A percentile compares a stretch with the other conserved stretches of the same genome.
Evolutionary conservation across 202 grass and related monocot genomes (phyloP).

Genomic region (Panicum virgatum): DNA sequence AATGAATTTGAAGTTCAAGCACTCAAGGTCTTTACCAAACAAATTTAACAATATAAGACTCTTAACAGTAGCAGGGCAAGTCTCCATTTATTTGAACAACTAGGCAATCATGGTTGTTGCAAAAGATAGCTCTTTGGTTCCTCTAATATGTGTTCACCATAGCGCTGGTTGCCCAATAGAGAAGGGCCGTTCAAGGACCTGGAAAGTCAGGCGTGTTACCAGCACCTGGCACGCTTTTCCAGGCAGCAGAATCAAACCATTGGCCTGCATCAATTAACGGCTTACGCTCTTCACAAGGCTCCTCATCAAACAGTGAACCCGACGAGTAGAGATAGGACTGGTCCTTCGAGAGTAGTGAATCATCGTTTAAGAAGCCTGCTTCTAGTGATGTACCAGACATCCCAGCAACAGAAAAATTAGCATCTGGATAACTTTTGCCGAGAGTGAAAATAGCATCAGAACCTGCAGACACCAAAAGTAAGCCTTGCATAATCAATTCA

Average conservation of each 20-base stretch:
- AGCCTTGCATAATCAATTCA: slow-evolving; percentile 1
- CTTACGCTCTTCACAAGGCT: not conserved
- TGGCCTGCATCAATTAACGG: not conserved
- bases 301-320: not conserved
- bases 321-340: not conserved
- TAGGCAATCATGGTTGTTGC: not conserved
- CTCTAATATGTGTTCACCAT: not conserved
- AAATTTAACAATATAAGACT: not conserved
- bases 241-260: not conserved
- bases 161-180: not conserved
- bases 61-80: not conserved
- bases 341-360: not conserved
- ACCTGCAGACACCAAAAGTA: slow-evolving; percentile 28
- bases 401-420: not conserved
- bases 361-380: not conserved
- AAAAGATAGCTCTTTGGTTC: not conserved
- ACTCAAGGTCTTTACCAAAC: not conserved
- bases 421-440: not conserved
- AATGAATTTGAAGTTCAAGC: slow-evolving; percentile 1
- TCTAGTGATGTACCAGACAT: not conserved
- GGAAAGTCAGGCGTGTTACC: not conserved
- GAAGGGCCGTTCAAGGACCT: not conserved
- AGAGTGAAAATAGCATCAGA: not conserved
- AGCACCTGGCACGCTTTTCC: slow-evolving; percentile 26
- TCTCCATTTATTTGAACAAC: not conserved